Evolutionary conservation across 179 eudicot genomes (phyloP).

Genomic region (Vitellaria paradoxa): DNA sequence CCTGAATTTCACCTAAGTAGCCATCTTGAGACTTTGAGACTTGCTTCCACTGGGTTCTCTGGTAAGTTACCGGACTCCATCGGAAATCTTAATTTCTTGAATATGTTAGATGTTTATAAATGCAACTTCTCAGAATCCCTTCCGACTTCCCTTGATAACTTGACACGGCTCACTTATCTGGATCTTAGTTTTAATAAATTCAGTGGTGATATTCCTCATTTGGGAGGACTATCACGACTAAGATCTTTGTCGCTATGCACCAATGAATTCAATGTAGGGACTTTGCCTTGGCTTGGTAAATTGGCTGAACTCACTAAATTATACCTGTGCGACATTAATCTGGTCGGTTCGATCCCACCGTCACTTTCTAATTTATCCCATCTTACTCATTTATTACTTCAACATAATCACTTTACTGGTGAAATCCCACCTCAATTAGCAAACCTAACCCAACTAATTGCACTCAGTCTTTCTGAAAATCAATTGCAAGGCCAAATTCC

Average conservation of each 20-base stretch:
- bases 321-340: not conserved
- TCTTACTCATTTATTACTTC: not conserved
- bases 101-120: not conserved
- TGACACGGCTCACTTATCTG: conserved; percentile 6
- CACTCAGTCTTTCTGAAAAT: not conserved
- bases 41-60: conserved; percentile 13
- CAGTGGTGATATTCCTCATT: conserved; percentile 8
- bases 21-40: conserved; percentile 14
- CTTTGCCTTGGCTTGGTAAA: not conserved
- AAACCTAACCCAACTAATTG: conserved; percentile 6
- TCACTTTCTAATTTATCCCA: conserved; percentile 13
- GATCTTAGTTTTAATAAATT: not conserved
- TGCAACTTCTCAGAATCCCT: conserved; percentile 9
- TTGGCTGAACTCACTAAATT: not conserved
- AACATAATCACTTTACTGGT: not conserved
- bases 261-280: not conserved
- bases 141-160: conserved; percentile 16
- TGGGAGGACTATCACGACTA: conserved; percentile 12
- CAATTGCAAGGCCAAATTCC: conserved; percentile 14
- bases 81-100: conserved; percentile 12
- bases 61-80: conserved; percentile 23
- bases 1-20: conserved; percentile 23
- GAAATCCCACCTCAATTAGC: conserved; percentile 10
- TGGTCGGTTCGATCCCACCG: not conserved
- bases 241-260: not conserved